Percentiles rank a stretch among this genome's conserved stretches.
Conservation (phyloP, 2,329 filamentous ascomycete species). For the Fusarium avenaceum region DNA sequence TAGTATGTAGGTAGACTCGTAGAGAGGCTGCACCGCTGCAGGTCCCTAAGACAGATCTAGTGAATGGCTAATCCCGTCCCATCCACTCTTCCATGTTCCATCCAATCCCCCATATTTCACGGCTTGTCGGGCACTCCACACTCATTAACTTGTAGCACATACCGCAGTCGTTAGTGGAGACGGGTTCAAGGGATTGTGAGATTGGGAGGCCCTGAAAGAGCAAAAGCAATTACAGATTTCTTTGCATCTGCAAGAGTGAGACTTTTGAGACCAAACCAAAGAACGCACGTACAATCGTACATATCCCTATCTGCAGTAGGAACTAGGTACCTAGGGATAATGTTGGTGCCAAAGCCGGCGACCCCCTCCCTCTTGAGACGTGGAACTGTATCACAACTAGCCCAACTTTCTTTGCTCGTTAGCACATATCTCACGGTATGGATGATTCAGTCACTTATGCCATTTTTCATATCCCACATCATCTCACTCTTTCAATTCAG, state of each 20-base stretch:
- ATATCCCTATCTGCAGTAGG: not conserved
- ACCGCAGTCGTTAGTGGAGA: slow-evolving; percentile 21
- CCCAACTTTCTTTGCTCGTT: slow-evolving; percentile 26
- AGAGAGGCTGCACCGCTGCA: slow-evolving; percentile 1
- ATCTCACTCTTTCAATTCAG: slow-evolving; percentile 21
- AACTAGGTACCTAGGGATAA: not conserved
- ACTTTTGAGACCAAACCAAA: no score
- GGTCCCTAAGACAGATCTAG: slow-evolving; percentile 1
- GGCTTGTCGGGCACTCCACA: slow-evolving; percentile 28
- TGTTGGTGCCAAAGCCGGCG: slow-evolving; percentile 6
- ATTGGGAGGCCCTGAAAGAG: slow-evolving; percentile 32
- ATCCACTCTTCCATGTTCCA: slow-evolving; percentile 19
- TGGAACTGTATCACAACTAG: slow-evolving; percentile 18
- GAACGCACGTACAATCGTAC: not conserved
- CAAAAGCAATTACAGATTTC: slow-evolving; percentile 39
- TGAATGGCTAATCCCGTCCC: slow-evolving; percentile 17
- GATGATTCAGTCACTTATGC: slow-evolving; percentile 6
- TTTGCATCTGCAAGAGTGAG: not conserved
- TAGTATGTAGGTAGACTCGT: no score
- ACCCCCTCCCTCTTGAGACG: slow-evolving; percentile 15
- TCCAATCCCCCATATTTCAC: slow-evolving; percentile 20
- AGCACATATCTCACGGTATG: slow-evolving; percentile 17
- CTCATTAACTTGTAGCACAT: slow-evolving; percentile 37
- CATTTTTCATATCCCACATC: not conserved
- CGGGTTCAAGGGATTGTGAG: slow-evolving; percentile 25